Evolutionary conservation across 495 filamentous ascomycete genomes (phyloP), one percentile per base, ranked within the genome.

Genomic region (Daldinia childiae): DNA sequence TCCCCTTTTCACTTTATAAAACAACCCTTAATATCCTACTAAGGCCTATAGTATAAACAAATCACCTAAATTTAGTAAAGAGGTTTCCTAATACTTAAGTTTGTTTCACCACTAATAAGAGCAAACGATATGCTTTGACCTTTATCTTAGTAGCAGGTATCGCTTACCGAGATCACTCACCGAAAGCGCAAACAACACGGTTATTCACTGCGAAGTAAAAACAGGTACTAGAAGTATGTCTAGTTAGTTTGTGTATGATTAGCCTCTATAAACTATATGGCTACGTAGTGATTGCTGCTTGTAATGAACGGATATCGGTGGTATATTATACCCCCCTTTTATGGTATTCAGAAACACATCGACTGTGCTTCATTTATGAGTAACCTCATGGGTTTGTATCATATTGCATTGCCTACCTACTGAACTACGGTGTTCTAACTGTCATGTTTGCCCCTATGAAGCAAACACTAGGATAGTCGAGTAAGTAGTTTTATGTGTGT

Each of bases 321-420:
- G 34, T 14, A 36, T 36, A 36, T 36, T 36, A 36, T 36, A 48
- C 17, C 43, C 17, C 17, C 43, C 43, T 48, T 48, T 48, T 48
- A 48, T 24, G 17, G 19, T 48, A 12, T 30, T 26, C 2, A 5
- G 24, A 30, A 29, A 54, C 50, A 30, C 21, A 29, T 24, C 14
- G 14, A 54, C 14, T 54, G 27, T n/a, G 50, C 14, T 26, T 54
- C 27, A 52, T 52, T 26, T 29, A 30, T 30, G 24, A 29, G 15
- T 14, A 54, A 54, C 26, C 26, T 54, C 24, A 30, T 30, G 26
- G 26, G 50, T n/a, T 30, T 54, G 26, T 54, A 27, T 29, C 50
- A 30, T 54, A 27, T 54, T 30, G 50, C 24, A 54, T 54, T 54
- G 50, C 50, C 50, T 54, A 54, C 50, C 50, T 54, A 54, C 50